A percentile compares a stretch with the other conserved stretches of the same genome.
Evolutionary conservation across 176 grass and related monocot genomes (phyloP).

Genomic region (Phoenix roebelenii): DNA sequence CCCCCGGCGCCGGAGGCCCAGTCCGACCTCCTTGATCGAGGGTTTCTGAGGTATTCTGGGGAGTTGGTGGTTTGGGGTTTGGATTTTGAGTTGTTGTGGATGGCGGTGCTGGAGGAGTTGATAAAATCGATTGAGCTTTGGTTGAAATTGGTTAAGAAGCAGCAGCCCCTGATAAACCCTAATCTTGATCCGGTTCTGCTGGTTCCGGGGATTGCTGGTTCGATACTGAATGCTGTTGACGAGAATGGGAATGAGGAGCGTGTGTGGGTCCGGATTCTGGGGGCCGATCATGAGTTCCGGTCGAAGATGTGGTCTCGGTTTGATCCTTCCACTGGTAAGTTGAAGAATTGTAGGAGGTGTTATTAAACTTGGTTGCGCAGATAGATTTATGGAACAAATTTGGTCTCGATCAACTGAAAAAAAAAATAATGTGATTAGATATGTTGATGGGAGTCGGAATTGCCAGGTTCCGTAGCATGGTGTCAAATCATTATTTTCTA

Average conservation of each 20-base stretch:
- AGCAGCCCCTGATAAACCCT: conserved; percentile 48
- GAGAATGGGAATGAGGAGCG: conserved; percentile 69
- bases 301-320: conserved; percentile 82
- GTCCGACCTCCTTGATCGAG: no score
- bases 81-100: conserved; percentile 3
- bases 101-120: conserved; percentile 64
- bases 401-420: no score
- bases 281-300: conserved; percentile 69
- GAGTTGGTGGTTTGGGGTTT: conserved; percentile 3
- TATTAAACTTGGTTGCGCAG: no score
- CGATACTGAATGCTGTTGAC: conserved; percentile 68
- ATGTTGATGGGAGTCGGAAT: no score
- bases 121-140: conserved; percentile 78
- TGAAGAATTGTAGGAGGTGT: no score
- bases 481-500: no score
- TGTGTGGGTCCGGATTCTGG: conserved; percentile 86
- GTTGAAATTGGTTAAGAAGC: conserved; percentile 45
- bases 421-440: no score
- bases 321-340: conserved; percentile 60
- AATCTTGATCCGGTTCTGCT: conserved; percentile 77
- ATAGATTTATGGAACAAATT: no score
- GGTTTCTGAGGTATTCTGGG: background rate
- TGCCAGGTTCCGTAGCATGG: no score
- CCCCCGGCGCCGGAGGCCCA: no score
- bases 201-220: conserved; percentile 73